Evolutionary conservation across 768 basidiomycete genomes (phyloP).

Genomic region (Lactarius hatsudake): DNA sequence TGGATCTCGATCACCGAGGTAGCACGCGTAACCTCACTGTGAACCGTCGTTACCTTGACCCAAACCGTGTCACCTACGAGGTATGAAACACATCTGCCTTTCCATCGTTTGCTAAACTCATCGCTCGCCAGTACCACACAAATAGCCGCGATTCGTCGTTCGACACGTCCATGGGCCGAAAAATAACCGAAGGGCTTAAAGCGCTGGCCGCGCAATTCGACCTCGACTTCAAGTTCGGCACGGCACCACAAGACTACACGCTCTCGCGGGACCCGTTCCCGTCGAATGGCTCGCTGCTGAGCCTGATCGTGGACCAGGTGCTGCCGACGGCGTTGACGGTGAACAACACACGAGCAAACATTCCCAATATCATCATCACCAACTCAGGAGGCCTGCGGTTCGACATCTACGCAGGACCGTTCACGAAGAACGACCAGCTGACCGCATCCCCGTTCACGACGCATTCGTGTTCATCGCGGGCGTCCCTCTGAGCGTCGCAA

Average conservation of each 20-base stretch:
- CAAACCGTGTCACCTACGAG: conserved; percentile 75
- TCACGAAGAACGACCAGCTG: too few species aligned
- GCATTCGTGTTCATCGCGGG: too few species aligned
- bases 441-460: too few species aligned
- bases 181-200: conserved; percentile 55
- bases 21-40: conserved; percentile 54
- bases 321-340: too few species aligned
- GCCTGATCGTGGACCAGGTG: conserved; percentile 36
- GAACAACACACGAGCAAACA: too few species aligned
- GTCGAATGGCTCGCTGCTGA: conserved; percentile 56
- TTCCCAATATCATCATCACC: too few species aligned
- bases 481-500: too few species aligned
- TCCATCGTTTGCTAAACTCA: background rate
- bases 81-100: conserved; percentile 35
- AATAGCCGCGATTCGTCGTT: conserved; percentile 49
- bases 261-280: conserved; percentile 62
- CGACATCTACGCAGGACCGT: too few species aligned
- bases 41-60: conserved; percentile 71
- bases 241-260: conserved; percentile 73
- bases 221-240: conserved; percentile 62
- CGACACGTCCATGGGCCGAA: conserved; percentile 53
- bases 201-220: conserved; percentile 57
- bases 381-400: too few species aligned
- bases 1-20: conserved; percentile 45
- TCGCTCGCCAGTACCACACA: conserved; percentile 59